Evolutionary conservation across 2,329 filamentous ascomycete species (phyloP), one percentile per base, ranked within the genome.

Genomic region (Pseudocercospora eumusae): DNA sequence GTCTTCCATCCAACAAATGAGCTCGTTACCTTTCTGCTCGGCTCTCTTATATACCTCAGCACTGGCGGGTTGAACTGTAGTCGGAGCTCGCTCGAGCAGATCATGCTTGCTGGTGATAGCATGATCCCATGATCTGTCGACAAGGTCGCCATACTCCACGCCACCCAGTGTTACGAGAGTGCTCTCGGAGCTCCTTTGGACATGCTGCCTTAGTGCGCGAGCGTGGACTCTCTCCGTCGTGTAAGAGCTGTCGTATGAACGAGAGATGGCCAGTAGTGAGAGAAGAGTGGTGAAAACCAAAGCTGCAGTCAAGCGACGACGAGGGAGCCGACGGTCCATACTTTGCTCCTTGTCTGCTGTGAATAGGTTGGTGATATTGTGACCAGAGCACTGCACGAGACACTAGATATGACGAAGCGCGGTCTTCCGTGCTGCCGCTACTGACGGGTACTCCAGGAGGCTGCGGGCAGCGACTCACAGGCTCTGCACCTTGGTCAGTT

Each of bases 1-100:
- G 20, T 63, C 18, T n/a, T 56, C 42, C 50, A 63, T 56, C 25
- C 53, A 63, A 52, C 56, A 63, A 28, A 59, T 56, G 9, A 63
- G 52, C 21, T n/a, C 53, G 21, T 44, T n/a, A 52, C 61, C 61
- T 31, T 63, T 63, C 18, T 53, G 18, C 9, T 40, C 25, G 13
- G 59, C 53, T 15, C 53, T 52, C 5, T 20, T n/a, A 23, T 57
- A 61, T 2, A 10, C 53, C n/a, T 42, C 54, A 0, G 21, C 23
- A 11, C 25, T 53, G 3, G 59, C 59, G 0, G 59, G 54, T 3
- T 33, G 0, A 33, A 57, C 21, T 6, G 47, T 3, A 1, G 1
- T 25, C 7, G 21, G 21, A 3, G 21, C 47, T 52, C 47, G 47
- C 45, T 23, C 25, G 44, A 23, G n/a, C 7, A 49, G 2, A 23